These are phyloP conservation scores for Sporormia fimetaria DNA, from an alignment of 495 filamentous ascomycete genomes.

Conservation along the genomic window DNA sequence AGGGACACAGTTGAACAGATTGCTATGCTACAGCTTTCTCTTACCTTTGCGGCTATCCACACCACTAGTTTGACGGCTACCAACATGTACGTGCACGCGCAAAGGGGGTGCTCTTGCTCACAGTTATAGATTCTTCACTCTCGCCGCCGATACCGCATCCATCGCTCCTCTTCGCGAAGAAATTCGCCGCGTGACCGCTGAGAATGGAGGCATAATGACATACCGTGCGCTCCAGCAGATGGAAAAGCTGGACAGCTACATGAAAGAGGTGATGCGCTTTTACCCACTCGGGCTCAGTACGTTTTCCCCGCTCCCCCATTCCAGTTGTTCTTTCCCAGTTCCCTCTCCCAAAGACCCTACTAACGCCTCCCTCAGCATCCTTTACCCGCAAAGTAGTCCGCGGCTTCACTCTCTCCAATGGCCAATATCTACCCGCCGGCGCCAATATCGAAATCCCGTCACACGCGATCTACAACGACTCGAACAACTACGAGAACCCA, in stretches of 20 bases:
- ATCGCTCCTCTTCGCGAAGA: constrained; percentile 21
- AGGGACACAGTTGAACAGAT: constrained; percentile 4
- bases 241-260: constrained; percentile 22
- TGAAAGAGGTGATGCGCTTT: constrained; percentile 17
- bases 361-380: constrained; percentile 5
- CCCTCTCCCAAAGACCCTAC: background rate
- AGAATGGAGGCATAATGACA: constrained; percentile 15
- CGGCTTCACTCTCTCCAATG: constrained; percentile 16
- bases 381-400: constrained; percentile 20
- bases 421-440: constrained; percentile 9
- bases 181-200: constrained; percentile 13
- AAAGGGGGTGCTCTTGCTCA: background rate
- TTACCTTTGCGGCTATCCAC: constrained; percentile 32
- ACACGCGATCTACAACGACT: constrained; percentile 4
- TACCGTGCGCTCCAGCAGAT: constrained; percentile 14
- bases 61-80: constrained; percentile 28
- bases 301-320: background rate
- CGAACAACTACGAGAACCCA: constrained; percentile 3
- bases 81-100: constrained; percentile 6
- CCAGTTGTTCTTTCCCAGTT: no score
- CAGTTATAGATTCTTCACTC: constrained; percentile 9
- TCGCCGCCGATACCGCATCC: constrained; percentile 11
- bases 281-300: constrained; percentile 10
- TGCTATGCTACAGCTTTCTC: constrained; percentile 20
- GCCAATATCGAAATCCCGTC: constrained; percentile 3